These are phyloP conservation scores for Panellus pusillus DNA, from an alignment of 768 basidiomycete genomes.

Conservation along the genomic window DNA sequence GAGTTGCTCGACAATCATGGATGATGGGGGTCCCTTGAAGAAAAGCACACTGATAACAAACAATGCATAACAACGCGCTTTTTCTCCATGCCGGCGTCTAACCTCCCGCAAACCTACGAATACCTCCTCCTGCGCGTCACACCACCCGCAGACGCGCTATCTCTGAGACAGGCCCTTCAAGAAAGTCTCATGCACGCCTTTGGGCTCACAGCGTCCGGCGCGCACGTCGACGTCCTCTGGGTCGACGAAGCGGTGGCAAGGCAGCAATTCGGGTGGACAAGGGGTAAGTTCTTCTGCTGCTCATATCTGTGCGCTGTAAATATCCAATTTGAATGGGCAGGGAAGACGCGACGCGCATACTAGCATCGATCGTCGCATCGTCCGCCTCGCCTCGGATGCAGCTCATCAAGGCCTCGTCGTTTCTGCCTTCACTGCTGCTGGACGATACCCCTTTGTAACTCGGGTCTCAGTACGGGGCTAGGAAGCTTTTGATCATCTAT, in stretches of 20 bases:
- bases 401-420: slow-evolving; percentile 39
- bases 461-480: too few species aligned
- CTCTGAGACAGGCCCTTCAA: slow-evolving; percentile 54
- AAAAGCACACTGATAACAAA: too few species aligned
- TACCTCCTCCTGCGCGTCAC: slow-evolving; percentile 14
- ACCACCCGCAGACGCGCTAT: slow-evolving; percentile 15
- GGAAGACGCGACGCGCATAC: slow-evolving; percentile 33
- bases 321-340: neutral
- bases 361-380: slow-evolving; percentile 35
- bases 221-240: slow-evolving; percentile 62
- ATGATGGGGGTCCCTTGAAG: too few species aligned
- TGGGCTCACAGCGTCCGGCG: slow-evolving; percentile 50
- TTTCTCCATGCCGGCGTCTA: neutral
- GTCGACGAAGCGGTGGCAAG: slow-evolving; percentile 22
- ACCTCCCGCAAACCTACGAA: neutral
- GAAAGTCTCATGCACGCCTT: slow-evolving; percentile 55
- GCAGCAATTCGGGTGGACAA: slow-evolving; percentile 41
- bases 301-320: too few species aligned
- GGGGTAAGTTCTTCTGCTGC: slow-evolving; percentile 32
- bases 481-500: too few species aligned
- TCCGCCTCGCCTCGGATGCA: slow-evolving; percentile 33
- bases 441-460: slow-evolving; percentile 5
- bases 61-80: too few species aligned
- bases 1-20: too few species aligned
- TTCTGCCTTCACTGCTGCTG: slow-evolving; percentile 40